Base-by-base conservation (phyloP, 208 protist genomes). In the Herpetomonas tarakana region DNA sequence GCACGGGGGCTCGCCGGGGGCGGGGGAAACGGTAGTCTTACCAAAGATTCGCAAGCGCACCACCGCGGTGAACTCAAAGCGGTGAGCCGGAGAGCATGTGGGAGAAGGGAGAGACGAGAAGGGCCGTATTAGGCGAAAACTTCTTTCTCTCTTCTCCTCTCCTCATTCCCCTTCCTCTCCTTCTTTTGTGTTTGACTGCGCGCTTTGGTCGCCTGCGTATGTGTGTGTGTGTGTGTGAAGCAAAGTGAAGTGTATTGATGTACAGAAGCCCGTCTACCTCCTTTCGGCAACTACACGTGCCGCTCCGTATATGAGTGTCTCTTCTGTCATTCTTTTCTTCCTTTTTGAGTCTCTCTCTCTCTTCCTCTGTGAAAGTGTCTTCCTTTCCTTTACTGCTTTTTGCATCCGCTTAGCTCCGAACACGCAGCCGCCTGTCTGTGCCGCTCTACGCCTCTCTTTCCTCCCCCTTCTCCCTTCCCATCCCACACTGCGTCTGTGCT, bases 11-110 rank as follows among this genome's bases (percentile, higher is more conserved):
- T 26, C 30, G 0, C 35, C 45, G 1, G 25, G 44, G 11, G 18
- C 56, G 14, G 52, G 35, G 7, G 66, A 69, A 4, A 61, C 59
- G 21, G 52, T 81, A 1, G 51, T 81, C 0, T 46, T 81, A 49
- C 74, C 74, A 12, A 81, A 70, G 65, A 76, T 81, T 11, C 75
- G 70, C 60, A 80, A 75, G 46, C 62, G 56, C 28, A 41, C 49
- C 6, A 57, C 69, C 7, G 39, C 58, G 9, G 35, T 41, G 25
- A 44, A 25, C 14, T 54, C 58, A 26, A 71, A 71, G 58, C 58
- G 68, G 3, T 3, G n/a, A n/a, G 60, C 39, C 30, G 16, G 49
- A 18, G 31, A 9, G 6, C 12, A n/a, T 9, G 28, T 47, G n/a
- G n/a, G n/a, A n/a, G n/a, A n/a, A 21, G 2, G 1, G 35, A 9